These are phyloP conservation scores for Podila minutissima DNA, from an alignment of 192 early-diverging fungal species.

Conservation along the genomic window DNA sequence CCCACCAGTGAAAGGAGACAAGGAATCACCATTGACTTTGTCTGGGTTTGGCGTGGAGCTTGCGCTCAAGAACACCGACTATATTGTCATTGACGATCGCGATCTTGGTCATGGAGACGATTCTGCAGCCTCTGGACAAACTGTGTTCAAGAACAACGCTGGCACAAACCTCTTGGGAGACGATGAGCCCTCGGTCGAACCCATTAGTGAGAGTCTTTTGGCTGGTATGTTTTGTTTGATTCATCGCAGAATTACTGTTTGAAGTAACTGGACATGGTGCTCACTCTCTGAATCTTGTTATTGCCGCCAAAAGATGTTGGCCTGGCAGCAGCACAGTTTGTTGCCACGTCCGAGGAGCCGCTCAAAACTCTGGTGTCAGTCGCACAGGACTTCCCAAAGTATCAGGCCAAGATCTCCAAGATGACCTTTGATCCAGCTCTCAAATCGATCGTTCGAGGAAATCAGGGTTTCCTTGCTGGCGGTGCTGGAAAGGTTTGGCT, in stretches of 20 bases:
- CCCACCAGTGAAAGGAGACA: slow-evolving; percentile 41
- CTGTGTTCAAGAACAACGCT: slow-evolving; percentile 11
- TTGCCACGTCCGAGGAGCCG: slow-evolving; percentile 69
- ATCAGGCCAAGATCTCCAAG: slow-evolving; percentile 77
- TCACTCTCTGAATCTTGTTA: neutral
- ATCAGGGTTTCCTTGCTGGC: slow-evolving; percentile 24
- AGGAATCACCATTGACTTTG: slow-evolving; percentile 59
- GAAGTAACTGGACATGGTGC: neutral
- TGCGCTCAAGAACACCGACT: slow-evolving; percentile 96
- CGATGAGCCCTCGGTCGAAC: slow-evolving; percentile 56
- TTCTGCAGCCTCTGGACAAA: slow-evolving; percentile 13
- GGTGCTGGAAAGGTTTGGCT: slow-evolving; percentile 62
- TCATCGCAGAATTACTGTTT: neutral
- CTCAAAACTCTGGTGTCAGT: slow-evolving; percentile 72
- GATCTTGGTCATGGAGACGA: slow-evolving; percentile 59
- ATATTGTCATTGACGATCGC: slow-evolving; percentile 95
- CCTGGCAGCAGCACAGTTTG: slow-evolving; percentile 77
- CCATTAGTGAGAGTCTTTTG: slow-evolving; percentile 63
- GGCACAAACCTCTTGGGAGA: slow-evolving; percentile 55
- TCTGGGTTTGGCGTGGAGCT: slow-evolving; percentile 95
- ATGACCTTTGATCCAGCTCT: slow-evolving; percentile 61
- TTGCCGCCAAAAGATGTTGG: slow-evolving; percentile 57
- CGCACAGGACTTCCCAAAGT: slow-evolving; percentile 90
- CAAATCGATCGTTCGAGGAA: slow-evolving; percentile 43
- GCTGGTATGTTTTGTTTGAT: slow-evolving; percentile 38